Conservation (phyloP, 352 stramenopile species). For the Phytophthora pini region DNA sequence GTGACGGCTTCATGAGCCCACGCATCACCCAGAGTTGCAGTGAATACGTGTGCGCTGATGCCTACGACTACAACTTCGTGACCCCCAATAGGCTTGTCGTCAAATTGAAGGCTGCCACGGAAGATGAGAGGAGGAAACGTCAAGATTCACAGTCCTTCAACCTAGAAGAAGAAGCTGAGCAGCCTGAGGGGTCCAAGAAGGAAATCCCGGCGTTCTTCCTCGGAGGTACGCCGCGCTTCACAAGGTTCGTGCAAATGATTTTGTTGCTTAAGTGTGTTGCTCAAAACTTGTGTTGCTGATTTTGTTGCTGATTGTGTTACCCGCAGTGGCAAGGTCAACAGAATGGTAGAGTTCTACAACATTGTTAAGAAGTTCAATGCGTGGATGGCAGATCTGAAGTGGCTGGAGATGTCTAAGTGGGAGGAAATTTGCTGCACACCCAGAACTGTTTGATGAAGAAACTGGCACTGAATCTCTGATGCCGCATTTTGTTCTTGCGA, state of each 20-base stretch:
- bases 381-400: neutral
- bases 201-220: conserved; percentile 6
- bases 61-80: conserved; percentile 18
- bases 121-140: conserved; percentile 1
- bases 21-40: neutral
- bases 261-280: conserved; percentile 10
- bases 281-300: conserved; percentile 4
- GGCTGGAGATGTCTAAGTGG: conserved; percentile 1
- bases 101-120: conserved; percentile 5
- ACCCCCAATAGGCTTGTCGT: conserved; percentile 2
- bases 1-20: neutral
- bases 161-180: neutral
- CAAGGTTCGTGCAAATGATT: neutral
- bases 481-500: neutral
- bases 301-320: neutral
- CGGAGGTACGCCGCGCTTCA: conserved; percentile 2
- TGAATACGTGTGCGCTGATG: neutral
- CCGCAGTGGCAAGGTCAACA: neutral
- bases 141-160: conserved; percentile 2
- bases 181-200: neutral
- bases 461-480: conserved; percentile 1
- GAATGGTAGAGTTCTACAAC: conserved; percentile 8
- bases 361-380: neutral
- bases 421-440: neutral
- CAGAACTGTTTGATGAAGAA: conserved; percentile 5